A percentile compares a stretch with the other conserved stretches of the same genome.
phyloP scores from a whole-genome alignment of 2,329 filamentous ascomycete species.

The Penicillium corylophilum region DNA sequence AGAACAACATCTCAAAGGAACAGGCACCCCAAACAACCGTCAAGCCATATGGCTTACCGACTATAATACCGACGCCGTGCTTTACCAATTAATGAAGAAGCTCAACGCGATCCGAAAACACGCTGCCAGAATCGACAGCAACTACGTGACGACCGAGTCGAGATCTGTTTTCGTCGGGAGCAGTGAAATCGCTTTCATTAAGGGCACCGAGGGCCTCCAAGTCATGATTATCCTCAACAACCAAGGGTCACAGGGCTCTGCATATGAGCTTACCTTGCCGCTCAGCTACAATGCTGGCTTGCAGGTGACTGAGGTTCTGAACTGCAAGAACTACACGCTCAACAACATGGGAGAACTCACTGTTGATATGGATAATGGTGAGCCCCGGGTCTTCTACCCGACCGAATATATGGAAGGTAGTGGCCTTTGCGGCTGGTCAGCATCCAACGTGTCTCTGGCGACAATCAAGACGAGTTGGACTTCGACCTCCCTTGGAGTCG shows the following conservation, averaged over 20 bases:
- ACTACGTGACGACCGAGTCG: conserved; percentile 39
- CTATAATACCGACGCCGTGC: conserved; percentile 40
- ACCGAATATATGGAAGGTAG: conserved; percentile 29
- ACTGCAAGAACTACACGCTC: conserved; percentile 28
- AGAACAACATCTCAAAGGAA: conserved; percentile 59
- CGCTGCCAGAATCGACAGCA: conserved; percentile 33
- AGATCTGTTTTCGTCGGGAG: conserved; percentile 20
- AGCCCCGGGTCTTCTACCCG: conserved; percentile 34
- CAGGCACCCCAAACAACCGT: conserved; percentile 49
- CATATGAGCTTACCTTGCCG: conserved; percentile 32
- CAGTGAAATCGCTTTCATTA: conserved; percentile 46
- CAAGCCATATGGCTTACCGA: conserved; percentile 53
- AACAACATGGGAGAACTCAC: conserved; percentile 24
- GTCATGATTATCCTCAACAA: conserved; percentile 48
- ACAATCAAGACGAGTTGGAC: conserved; percentile 2
- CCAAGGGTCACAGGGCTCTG: conserved; percentile 33
- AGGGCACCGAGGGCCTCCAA: conserved; percentile 43
- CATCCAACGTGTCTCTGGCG: conserved; percentile 6
- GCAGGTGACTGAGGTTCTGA: conserved; percentile 29
- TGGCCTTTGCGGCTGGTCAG: conserved; percentile 29
- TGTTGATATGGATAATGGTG: conserved; percentile 30
- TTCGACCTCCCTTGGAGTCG: background rate
- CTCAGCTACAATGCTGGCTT: conserved; percentile 27
- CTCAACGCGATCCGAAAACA: conserved; percentile 47
- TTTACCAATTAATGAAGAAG: conserved; percentile 41